These are phyloP conservation scores for Mycosphaerella arachidis DNA, from an alignment of 2,329 filamentous ascomycete species.

Conservation along the genomic window DNA sequence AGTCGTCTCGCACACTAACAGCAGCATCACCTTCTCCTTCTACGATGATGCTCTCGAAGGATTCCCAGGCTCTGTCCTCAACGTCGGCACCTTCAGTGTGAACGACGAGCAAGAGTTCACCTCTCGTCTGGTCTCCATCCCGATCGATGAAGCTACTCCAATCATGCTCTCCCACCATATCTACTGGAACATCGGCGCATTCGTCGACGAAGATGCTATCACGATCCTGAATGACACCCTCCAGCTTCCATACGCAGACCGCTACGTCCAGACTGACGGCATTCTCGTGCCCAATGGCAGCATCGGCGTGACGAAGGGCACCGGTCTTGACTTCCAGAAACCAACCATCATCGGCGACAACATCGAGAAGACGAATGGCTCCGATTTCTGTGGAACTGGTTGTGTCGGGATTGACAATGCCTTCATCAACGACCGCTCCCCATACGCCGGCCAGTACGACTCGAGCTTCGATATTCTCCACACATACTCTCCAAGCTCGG, in stretches of 20 bases:
- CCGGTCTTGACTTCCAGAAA: slow-evolving; percentile 28
- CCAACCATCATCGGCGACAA: slow-evolving; percentile 23
- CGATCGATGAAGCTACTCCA: slow-evolving; percentile 70
- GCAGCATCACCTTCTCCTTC: slow-evolving; percentile 70
- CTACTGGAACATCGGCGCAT: slow-evolving; percentile 82
- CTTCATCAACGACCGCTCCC: slow-evolving; percentile 25
- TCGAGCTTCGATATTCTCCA: slow-evolving; percentile 25
- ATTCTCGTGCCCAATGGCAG: slow-evolving; percentile 34
- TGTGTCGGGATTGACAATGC: slow-evolving; percentile 79
- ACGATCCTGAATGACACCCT: slow-evolving; percentile 67
- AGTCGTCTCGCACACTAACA: slow-evolving; percentile 61
- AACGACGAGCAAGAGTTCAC: slow-evolving; percentile 61
- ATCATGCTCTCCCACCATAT: slow-evolving; percentile 75
- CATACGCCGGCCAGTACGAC: slow-evolving; percentile 22
- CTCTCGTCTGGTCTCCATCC: slow-evolving; percentile 65
- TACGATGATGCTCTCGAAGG: slow-evolving; percentile 69
- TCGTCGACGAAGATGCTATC: slow-evolving; percentile 65
- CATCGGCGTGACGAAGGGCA: slow-evolving; percentile 40
- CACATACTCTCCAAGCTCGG: slow-evolving; percentile 24
- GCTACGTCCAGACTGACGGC: slow-evolving; percentile 28
- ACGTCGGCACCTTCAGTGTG: slow-evolving; percentile 69
- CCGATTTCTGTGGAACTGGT: slow-evolving; percentile 60
- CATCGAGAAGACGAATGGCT: slow-evolving; percentile 23
- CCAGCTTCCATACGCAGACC: slow-evolving; percentile 60
- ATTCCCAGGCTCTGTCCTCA: slow-evolving; percentile 72